Evolutionary conservation across 257 asterid species (phyloP).

Genomic region (Solanum phureja): DNA sequence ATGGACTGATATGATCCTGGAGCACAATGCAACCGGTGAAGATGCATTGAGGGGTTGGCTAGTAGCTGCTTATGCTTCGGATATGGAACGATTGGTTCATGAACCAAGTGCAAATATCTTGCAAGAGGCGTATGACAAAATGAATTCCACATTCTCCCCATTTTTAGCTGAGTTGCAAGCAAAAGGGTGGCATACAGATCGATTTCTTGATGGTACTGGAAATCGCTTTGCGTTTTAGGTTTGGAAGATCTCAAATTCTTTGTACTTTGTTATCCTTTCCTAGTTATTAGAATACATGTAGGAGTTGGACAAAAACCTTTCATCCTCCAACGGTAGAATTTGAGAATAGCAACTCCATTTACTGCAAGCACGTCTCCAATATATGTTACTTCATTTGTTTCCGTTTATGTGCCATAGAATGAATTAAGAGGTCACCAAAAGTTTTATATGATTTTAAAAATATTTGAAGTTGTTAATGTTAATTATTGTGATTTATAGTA

Average conservation of each 20-base stretch:
- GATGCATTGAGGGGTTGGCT: slow-evolving; percentile 98
- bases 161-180: slow-evolving; percentile 61
- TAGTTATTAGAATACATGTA: background rate
- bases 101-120: slow-evolving; percentile 13
- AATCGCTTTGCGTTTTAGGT: slow-evolving; percentile 46
- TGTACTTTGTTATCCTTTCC: background rate
- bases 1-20: slow-evolving; percentile 76
- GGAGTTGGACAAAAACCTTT: background rate
- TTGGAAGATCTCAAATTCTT: background rate
- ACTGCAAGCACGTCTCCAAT: background rate
- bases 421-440: background rate
- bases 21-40: slow-evolving; percentile 71
- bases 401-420: background rate
- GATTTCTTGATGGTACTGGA: slow-evolving; percentile 89
- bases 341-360: background rate
- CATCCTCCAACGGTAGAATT: background rate
- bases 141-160: slow-evolving; percentile 42
- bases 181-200: slow-evolving; percentile 98
- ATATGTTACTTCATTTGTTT: background rate
- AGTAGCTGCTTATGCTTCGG: slow-evolving; percentile 86
- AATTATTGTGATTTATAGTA: background rate
- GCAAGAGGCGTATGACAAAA: slow-evolving; percentile 54
- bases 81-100: slow-evolving; percentile 22
- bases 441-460: background rate
- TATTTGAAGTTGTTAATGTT: background rate